Evolutionary conservation across 768 basidiomycete genomes (phyloP).

Genomic region (Kwoniella mangroviensis): DNA sequence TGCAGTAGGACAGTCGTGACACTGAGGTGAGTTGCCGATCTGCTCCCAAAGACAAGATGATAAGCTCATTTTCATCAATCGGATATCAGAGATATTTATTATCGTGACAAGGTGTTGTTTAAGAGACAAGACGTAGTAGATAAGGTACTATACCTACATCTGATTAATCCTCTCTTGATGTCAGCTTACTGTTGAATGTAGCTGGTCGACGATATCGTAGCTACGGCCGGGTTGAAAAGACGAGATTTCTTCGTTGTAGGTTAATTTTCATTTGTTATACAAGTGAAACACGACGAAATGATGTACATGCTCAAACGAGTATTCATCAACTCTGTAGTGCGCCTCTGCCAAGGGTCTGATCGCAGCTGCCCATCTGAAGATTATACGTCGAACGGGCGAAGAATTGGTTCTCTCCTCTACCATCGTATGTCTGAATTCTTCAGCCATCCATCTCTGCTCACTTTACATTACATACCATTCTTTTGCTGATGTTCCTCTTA

Average conservation of each 20-base stretch:
- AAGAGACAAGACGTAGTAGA: constrained; percentile 78
- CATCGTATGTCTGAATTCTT: constrained; percentile 17
- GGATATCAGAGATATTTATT: constrained; percentile 78
- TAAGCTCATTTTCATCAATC: neutral
- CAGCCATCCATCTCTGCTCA: neutral
- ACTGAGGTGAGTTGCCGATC: constrained; percentile 31
- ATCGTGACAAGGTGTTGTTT: constrained; percentile 81
- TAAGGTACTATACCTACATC: too few relatives aligned
- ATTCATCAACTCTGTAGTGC: constrained; percentile 62
- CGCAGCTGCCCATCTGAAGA: constrained; percentile 68
- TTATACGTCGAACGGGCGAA: constrained; percentile 68
- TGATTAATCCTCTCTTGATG: too few relatives aligned
- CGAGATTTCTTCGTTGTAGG: constrained; percentile 79
- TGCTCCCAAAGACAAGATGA: neutral
- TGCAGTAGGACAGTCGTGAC: constrained; percentile 35
- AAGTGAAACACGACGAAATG: neutral
- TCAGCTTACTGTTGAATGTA: constrained; percentile 52
- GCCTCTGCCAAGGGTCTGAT: constrained; percentile 89
- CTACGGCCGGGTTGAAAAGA: constrained; percentile 74
- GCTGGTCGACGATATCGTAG: constrained; percentile 89
- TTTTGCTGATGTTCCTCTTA: constrained; percentile 51
- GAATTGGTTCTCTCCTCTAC: constrained; percentile 43
- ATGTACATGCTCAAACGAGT: neutral
- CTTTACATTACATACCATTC: neutral
- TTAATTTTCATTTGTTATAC: neutral